Evolutionary conservation across 257 asterid species (phyloP), one percentile per base, ranked within the genome.

Genomic region (Solanum peruvianum): DNA sequence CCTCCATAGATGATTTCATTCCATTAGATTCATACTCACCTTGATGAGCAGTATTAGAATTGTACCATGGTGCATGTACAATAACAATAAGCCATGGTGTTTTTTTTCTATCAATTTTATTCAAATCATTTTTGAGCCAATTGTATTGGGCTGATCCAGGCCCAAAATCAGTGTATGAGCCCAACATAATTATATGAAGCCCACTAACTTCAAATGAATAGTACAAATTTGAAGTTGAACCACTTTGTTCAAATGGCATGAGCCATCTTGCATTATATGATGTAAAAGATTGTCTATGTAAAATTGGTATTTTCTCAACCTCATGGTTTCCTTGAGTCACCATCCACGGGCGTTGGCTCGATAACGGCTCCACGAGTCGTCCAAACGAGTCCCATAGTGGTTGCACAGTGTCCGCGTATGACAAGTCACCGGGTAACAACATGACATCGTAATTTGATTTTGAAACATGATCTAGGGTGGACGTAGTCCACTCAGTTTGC

Each of bases 291-390:
- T 77, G 15, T 1, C 6, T 3, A 9, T 93, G 94, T 39, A 94
- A 0, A 4, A 62, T 0, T 0, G 95, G 92, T 39, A 94, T 91
- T 25, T 85, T 89, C 88, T 97, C 99, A 27, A 91, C 11, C 75
- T 95, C 99, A 86, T 97, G 99, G 93, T 97, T 95, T 41, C 99
- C 99, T 13, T 94, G 93, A 6, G 98, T 95, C 71, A 94, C 98
- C 99, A 97, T 97, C 99, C 99, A 97, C 0, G 99, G 98, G 73
- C 98, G 91, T 7, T 37, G 25, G 90, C 98, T 93, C 1, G 98
- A 94, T 9, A 92, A 89, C 1, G 94, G 93, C 89, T 95, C 93
- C 56, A 94, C 97, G 81, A 95, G 29, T 2, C 91, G 90, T 2
- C 98, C 99, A 42, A 93, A 97, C 0, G 94, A 91, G 91, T 97